Evolutionary conservation across 2,329 filamentous ascomycete species (phyloP), one percentile per base, ranked within the genome.

Genomic region (Xylariaceae sp.): DNA sequence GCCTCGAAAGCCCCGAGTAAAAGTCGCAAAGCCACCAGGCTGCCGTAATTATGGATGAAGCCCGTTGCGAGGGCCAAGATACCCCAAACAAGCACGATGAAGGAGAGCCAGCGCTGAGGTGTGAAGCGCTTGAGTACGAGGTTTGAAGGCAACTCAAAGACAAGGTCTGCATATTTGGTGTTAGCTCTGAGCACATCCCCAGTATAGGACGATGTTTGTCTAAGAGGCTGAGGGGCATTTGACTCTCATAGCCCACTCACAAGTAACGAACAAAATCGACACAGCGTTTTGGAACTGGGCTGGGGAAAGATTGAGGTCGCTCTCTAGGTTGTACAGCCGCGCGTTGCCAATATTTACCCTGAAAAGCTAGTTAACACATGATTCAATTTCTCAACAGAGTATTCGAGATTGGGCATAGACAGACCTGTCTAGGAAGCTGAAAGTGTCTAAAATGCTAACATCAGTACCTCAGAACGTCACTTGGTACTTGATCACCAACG

Each of bases 311-410:
- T 76, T 73, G 4, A 89, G 73, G 57, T 88, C 86, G 48, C 76
- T 69, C 66, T 87, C 81, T 45, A 90, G 61, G 1, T 78, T 76
- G 60, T 87, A 87, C 4, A 89, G 74, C 5, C 80, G 75, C 14
- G 86, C 86, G 71, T 89, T 89, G 48, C 85, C 84, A 56, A 90
- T 90, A 64, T 90, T 90, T 48, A 88, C 84, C 69, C 77, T 78
- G 53, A 34, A 28, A 57, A 46, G 5, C 12, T 31, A 12, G 33
- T 57, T 18, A 57, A 49, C 39, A 3, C 11, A 33, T 9, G 18
- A 14, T 34, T 19, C 9, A 13, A 18, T 7, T 17, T 12, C n/a
- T 14, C 18, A 31, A 16, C 31, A 38, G 36, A 22, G 3, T 17
- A 6, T 19, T 18, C 13, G 11, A 45, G 2, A 17, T 22, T 39